Evolutionary conservation across 768 basidiomycete genomes (phyloP).

Genomic region (Boletus sp.): DNA sequence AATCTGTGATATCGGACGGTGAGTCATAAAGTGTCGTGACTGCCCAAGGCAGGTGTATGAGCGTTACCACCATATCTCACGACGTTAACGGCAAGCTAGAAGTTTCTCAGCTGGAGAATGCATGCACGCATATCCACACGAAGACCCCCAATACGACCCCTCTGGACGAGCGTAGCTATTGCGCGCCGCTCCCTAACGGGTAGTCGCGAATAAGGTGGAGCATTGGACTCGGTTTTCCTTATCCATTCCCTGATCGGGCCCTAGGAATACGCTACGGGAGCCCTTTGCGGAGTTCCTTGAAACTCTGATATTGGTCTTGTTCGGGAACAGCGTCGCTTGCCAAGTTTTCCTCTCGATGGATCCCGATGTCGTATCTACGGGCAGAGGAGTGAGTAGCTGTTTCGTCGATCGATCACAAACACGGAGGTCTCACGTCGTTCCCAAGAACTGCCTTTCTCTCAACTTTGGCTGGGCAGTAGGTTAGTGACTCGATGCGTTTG

Average conservation of each 20-base stretch:
- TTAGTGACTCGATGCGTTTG: neutral
- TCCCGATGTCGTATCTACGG: slow-evolving; percentile 38
- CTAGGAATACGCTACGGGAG: slow-evolving; percentile 47
- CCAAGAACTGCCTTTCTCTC: slow-evolving; percentile 17
- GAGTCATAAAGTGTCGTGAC: neutral
- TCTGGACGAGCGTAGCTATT: neutral
- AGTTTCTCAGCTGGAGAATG: neutral
- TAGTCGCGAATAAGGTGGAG: slow-evolving; percentile 53
- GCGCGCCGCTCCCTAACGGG: slow-evolving; percentile 38
- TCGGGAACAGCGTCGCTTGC: slow-evolving; percentile 53
- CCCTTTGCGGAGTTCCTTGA: slow-evolving; percentile 63
- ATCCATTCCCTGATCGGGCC: neutral
- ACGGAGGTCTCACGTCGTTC: neutral
- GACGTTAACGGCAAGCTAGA: neutral
- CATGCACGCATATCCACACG: neutral
- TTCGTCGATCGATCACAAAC: neutral
- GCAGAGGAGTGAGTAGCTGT: slow-evolving; percentile 47
- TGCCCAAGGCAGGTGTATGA: neutral
- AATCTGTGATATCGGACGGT: neutral
- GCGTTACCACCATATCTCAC: neutral
- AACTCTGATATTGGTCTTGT: slow-evolving; percentile 50
- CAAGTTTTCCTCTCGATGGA: slow-evolving; percentile 50
- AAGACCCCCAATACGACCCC: no score
- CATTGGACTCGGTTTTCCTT: slow-evolving; percentile 2
- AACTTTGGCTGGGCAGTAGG: slow-evolving; percentile 25